Percentiles rank a stretch among this genome's conserved stretches.
Conservation (phyloP, 345 rosid species). For the Erysimum cheiranthoides region DNA sequence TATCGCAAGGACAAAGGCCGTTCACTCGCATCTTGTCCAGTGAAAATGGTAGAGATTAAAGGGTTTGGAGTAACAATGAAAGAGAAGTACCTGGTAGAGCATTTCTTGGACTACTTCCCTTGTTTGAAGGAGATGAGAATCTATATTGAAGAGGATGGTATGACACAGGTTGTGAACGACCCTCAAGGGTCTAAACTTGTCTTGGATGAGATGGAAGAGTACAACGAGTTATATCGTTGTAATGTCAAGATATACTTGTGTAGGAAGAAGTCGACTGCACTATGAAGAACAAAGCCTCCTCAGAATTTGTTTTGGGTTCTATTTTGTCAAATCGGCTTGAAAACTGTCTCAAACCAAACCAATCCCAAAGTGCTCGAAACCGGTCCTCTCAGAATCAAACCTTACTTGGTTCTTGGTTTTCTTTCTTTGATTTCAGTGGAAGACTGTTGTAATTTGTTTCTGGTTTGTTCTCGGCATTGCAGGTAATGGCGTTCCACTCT, state of each 20-base stretch:
- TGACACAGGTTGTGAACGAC: neutral
- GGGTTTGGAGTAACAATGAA: conserved; percentile 30
- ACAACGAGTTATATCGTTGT: conserved; percentile 15
- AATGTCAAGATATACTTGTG: neutral
- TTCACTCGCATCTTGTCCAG: conserved; percentile 28
- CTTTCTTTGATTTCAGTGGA: no score
- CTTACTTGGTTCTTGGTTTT: no score
- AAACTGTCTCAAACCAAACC: no score
- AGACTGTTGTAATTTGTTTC: no score
- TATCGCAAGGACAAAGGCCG: conserved; percentile 26
- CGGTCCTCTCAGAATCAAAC: no score
- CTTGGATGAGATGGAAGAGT: conserved; percentile 23
- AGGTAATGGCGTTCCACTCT: no score
- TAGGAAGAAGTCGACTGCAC: no score
- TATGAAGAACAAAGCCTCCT: no score
- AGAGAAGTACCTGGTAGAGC: conserved; percentile 31
- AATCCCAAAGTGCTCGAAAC: no score
- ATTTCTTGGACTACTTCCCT: conserved; percentile 34
- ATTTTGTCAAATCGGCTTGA: no score
- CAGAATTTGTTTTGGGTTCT: no score
- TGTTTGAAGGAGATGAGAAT: conserved; percentile 27
- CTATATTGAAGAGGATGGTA: conserved; percentile 8
- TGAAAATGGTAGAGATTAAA: conserved; percentile 10
- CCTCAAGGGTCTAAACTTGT: neutral
- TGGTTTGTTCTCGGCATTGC: no score